Evolutionary conservation across 306 rosid species (phyloP).

Genomic region (Inga leiocalycina): DNA sequence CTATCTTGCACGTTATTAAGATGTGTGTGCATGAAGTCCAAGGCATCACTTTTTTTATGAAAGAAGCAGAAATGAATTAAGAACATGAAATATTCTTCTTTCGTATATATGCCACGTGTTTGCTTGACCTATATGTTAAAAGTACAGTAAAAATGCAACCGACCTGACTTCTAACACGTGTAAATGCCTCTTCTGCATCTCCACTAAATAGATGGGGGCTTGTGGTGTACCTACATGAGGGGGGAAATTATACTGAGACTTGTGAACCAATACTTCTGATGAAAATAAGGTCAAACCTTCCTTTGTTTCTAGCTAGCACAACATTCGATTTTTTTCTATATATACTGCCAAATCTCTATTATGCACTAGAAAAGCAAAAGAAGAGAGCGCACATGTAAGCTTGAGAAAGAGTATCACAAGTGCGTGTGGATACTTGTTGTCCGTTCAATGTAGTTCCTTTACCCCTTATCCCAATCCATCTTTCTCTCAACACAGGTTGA

Average conservation of each 20-base stretch:
- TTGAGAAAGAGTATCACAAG: conserved; percentile 67
- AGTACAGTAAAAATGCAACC: conserved; percentile 27
- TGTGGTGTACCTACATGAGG: conserved; percentile 74
- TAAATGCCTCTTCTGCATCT: conserved; percentile 84
- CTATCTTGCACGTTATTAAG: neutral
- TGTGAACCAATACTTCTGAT: conserved; percentile 17
- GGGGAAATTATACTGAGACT: conserved; percentile 1
- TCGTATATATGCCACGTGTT: neutral
- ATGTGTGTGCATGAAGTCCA: neutral
- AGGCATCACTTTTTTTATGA: neutral
- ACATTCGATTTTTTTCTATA: neutral
- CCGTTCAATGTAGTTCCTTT: conserved; percentile 82
- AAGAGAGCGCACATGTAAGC: conserved; percentile 71
- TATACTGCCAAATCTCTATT: no score
- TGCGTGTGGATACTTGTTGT: conserved; percentile 70
- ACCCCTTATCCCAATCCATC: conserved; percentile 91
- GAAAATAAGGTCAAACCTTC: conserved; percentile 26
- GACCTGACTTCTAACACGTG: conserved; percentile 85
- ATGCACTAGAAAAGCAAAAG: neutral
- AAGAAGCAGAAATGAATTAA: neutral
- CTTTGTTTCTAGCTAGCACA: neutral
- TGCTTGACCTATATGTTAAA: neutral
- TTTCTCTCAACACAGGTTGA: conserved; percentile 89
- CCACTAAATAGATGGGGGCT: conserved; percentile 89
- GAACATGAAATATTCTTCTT: neutral